Percentiles rank a stretch among this genome's conserved stretches.
These are phyloP conservation scores for Aspergillus cristatus DNA, from an alignment of 495 filamentous ascomycete genomes.

Conservation along the genomic window DNA sequence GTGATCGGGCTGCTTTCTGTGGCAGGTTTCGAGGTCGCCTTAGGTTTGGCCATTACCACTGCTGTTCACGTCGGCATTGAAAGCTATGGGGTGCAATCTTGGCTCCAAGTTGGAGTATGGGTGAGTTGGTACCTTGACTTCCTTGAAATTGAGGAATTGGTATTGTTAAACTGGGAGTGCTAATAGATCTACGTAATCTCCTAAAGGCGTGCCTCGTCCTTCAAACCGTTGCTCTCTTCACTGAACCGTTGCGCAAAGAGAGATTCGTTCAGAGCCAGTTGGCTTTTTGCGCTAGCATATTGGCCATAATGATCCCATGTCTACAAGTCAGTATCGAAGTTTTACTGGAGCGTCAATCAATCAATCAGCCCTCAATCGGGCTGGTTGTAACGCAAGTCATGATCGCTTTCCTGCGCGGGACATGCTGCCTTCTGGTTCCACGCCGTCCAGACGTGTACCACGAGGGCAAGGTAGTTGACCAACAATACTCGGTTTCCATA, in stretches of 20 bases:
- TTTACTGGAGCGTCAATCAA: neutral
- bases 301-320: constrained; percentile 10
- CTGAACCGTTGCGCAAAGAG: constrained; percentile 20
- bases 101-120: constrained; percentile 30
- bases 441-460: constrained; percentile 57
- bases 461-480: constrained; percentile 51
- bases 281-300: constrained; percentile 21
- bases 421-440: constrained; percentile 40
- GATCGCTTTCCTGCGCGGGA: constrained; percentile 19
- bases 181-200: neutral
- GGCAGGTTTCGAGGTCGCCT: constrained; percentile 9
- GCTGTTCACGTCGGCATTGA: constrained; percentile 5
- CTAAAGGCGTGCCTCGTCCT: constrained; percentile 18
- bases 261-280: constrained; percentile 22
- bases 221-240: constrained; percentile 27
- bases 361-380: constrained; percentile 6
- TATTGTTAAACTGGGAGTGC: neutral
- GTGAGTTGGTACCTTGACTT: constrained; percentile 11
- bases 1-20: constrained; percentile 13
- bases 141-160: too few relatives aligned
- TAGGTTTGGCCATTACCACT: constrained; percentile 16
- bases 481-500: constrained; percentile 50
- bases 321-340: constrained; percentile 14
- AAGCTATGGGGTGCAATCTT: constrained; percentile 9
- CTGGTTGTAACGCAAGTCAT: constrained; percentile 16